phyloP scores from a whole-genome alignment of 2,329 filamentous ascomycete species.

The Scedosporium dehoogii region DNA sequence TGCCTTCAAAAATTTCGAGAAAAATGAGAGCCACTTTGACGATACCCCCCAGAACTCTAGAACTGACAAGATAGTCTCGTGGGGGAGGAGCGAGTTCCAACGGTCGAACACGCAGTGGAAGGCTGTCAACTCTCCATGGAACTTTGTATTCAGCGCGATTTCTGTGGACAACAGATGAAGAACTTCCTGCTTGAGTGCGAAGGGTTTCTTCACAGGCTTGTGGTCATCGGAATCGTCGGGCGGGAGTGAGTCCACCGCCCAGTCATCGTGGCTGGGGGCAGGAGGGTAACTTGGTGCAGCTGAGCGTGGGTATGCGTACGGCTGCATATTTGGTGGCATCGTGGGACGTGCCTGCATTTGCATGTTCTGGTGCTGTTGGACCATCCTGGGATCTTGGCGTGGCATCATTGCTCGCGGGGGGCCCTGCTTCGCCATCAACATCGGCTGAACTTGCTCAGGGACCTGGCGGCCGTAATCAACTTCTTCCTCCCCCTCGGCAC shows the following conservation, averaged over 20 bases:
- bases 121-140: slow-evolving; percentile 34
- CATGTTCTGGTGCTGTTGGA: not conserved
- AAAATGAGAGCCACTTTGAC: slow-evolving; percentile 46
- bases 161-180: slow-evolving; percentile 38
- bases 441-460: slow-evolving; percentile 3
- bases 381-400: not conserved
- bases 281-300: too few species aligned
- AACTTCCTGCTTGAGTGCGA: slow-evolving; percentile 36
- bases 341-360: too few species aligned
- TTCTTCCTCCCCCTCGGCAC: slow-evolving; percentile 27
- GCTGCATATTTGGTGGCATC: too few species aligned
- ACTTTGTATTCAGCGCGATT: slow-evolving; percentile 30
- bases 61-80: slow-evolving; percentile 47
- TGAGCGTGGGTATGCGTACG: too few species aligned
- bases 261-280: not conserved
- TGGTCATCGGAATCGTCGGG: slow-evolving; percentile 7
- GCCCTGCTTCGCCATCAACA: not conserved
- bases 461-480: slow-evolving; percentile 18
- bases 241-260: not conserved
- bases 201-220: slow-evolving; percentile 18
- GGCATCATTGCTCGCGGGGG: not conserved
- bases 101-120: slow-evolving; percentile 36
- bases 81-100: slow-evolving; percentile 35
- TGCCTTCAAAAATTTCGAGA: slow-evolving; percentile 45
- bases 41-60: slow-evolving; percentile 51